Conservation (phyloP, 2,329 filamentous ascomycete genomes). For the Epicoccum sorghinum region DNA sequence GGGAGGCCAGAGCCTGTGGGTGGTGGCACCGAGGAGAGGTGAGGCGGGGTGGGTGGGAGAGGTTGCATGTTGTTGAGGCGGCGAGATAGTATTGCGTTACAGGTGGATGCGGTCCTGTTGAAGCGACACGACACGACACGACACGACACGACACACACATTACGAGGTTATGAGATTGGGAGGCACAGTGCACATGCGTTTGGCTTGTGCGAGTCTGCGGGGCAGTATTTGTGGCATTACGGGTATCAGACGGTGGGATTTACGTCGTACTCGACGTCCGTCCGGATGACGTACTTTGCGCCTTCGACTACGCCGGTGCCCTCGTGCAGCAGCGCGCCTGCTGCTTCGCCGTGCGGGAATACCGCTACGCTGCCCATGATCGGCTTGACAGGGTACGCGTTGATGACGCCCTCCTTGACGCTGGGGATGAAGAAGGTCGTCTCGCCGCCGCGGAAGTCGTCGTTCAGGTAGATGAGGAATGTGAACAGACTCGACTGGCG, state of each 20-base stretch:
- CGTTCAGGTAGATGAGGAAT: slow-evolving; percentile 72
- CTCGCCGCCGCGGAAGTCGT: slow-evolving; percentile 74
- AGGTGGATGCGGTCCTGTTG: too few species aligned
- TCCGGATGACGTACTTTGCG: slow-evolving; percentile 72
- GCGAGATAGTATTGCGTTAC: too few species aligned
- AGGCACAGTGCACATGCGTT: too few species aligned
- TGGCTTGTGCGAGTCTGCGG: too few species aligned
- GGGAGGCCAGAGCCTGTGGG: slow-evolving; percentile 81
- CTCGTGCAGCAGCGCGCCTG: slow-evolving; percentile 70
- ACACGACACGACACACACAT: too few species aligned
- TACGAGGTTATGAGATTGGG: too few species aligned
- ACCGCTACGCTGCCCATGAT: slow-evolving; percentile 72
- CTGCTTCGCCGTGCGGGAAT: slow-evolving; percentile 72
- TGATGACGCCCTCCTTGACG: slow-evolving; percentile 67
- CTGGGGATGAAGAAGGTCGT: slow-evolving; percentile 74
- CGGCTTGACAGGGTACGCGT: slow-evolving; percentile 71
- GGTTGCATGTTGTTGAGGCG: too few species aligned
- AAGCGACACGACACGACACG: too few species aligned
- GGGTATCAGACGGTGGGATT: slow-evolving; percentile 23
- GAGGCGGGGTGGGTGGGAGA: not conserved
- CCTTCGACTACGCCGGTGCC: slow-evolving; percentile 72
- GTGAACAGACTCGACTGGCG: slow-evolving; percentile 73
- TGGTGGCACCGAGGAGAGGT: slow-evolving; percentile 27
- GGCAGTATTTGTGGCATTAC: too few species aligned
- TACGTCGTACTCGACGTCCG: slow-evolving; percentile 74